These are phyloP conservation scores for Pseudogymnoascus sp. DNA, from an alignment of 2,329 filamentous ascomycete species.

Conservation along the genomic window DNA sequence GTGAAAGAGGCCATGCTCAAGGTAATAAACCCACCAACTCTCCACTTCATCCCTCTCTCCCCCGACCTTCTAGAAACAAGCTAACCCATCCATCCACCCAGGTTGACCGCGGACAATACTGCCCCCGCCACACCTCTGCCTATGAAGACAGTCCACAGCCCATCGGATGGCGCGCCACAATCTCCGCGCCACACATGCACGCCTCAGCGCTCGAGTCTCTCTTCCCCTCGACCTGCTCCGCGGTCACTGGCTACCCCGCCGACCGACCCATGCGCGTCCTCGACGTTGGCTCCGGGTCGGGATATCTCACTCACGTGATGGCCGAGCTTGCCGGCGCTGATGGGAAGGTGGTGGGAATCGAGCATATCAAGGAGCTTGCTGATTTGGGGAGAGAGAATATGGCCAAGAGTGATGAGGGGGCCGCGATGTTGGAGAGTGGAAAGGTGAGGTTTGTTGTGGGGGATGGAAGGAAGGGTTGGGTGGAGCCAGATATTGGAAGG, in stretches of 20 bases:
- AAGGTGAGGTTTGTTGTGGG: slow-evolving; percentile 65
- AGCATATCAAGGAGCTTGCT: slow-evolving; percentile 60
- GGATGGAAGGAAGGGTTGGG: slow-evolving; percentile 64
- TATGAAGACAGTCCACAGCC: slow-evolving; percentile 67
- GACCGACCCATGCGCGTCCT: slow-evolving; percentile 45
- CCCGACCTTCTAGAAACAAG: background rate
- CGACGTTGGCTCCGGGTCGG: slow-evolving; percentile 68
- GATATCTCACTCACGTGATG: slow-evolving; percentile 82
- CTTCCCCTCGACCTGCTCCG: slow-evolving; percentile 35
- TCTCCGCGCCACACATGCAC: slow-evolving; percentile 68
- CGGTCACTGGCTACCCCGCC: slow-evolving; percentile 8
- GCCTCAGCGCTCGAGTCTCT: slow-evolving; percentile 56
- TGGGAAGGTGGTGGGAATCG: slow-evolving; percentile 57
- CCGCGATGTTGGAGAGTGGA: slow-evolving; percentile 51
- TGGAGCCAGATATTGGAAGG: slow-evolving; percentile 28
- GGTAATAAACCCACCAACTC: slow-evolving; percentile 35
- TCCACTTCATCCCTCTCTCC: background rate
- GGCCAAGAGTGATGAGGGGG: slow-evolving; percentile 51
- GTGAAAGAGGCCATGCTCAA: slow-evolving; percentile 75
- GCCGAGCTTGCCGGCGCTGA: slow-evolving; percentile 46
- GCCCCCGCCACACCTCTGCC: slow-evolving; percentile 56
- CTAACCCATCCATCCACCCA: slow-evolving; percentile 28
- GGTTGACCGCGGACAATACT: slow-evolving; percentile 86
- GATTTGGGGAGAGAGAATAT: slow-evolving; percentile 59
- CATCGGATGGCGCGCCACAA: slow-evolving; percentile 61